A percentile compares a stretch with the other conserved stretches of the same genome.
phyloP scores from a whole-genome alignment of 2,329 filamentous ascomycete genomes.

The Colletotrichum incanum region DNA sequence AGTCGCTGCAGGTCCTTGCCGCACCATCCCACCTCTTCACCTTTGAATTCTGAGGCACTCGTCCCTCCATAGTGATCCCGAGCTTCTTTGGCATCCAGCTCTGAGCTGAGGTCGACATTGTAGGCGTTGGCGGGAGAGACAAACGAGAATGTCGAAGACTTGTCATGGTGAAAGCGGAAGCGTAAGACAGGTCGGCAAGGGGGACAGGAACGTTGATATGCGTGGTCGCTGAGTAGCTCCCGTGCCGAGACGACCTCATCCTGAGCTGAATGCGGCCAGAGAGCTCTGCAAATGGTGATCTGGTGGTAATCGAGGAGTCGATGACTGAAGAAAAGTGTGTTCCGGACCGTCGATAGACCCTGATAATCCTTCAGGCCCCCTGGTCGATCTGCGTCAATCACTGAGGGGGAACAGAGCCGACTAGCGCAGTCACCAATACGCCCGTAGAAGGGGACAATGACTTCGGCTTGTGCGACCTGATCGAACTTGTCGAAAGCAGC shows the following conservation, averaged over 20 bases:
- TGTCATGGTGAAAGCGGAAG: slow-evolving; percentile 16
- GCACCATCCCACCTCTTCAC: slow-evolving; percentile 69
- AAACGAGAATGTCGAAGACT: slow-evolving; percentile 26
- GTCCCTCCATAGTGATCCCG: slow-evolving; percentile 51
- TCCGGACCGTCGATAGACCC: slow-evolving; percentile 19
- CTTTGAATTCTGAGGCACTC: slow-evolving; percentile 46
- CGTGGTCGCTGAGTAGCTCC: slow-evolving; percentile 1
- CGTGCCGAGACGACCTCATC: slow-evolving; percentile 1
- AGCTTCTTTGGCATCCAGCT: slow-evolving; percentile 55
- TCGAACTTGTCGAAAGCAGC: slow-evolving; percentile 37
- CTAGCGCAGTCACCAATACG: slow-evolving; percentile 25
- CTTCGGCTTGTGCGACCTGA: background rate
- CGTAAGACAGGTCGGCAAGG: slow-evolving; percentile 9
- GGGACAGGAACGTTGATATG: slow-evolving; percentile 36
- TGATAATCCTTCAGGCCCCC: slow-evolving; percentile 1
- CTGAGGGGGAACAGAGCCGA: slow-evolving; percentile 9
- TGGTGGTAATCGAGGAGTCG: slow-evolving; percentile 23
- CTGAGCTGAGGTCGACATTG: slow-evolving; percentile 28
- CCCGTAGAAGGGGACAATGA: slow-evolving; percentile 32
- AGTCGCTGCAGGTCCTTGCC: slow-evolving; percentile 58
- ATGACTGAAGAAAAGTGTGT: slow-evolving; percentile 27
- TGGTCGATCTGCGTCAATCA: slow-evolving; percentile 24
- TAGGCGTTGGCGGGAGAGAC: slow-evolving; percentile 22
- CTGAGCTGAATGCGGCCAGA: slow-evolving; percentile 34
- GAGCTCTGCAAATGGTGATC: background rate